Evolutionary conservation across 495 filamentous ascomycete genomes (phyloP).

Genomic region (Tetracladium setigerum): DNA sequence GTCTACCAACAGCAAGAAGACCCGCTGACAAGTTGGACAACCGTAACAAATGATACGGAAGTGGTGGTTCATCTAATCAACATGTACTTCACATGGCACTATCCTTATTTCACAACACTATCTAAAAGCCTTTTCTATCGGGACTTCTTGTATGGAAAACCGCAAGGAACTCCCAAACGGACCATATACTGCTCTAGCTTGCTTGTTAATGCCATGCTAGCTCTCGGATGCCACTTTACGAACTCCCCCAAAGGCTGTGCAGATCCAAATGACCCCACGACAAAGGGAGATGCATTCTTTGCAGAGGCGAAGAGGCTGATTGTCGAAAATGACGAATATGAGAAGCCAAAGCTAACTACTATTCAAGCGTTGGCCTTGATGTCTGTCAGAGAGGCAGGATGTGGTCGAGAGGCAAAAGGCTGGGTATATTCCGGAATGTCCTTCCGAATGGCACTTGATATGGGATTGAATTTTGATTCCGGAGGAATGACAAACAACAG

Average conservation of each 20-base stretch:
- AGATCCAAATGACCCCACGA: conserved; percentile 63
- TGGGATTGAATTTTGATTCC: conserved; percentile 86
- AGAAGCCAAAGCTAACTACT: conserved; percentile 82
- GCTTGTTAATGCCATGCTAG: conserved; percentile 93
- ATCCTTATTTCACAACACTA: conserved; percentile 90
- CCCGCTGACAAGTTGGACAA: conserved; percentile 77
- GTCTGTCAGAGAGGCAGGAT: conserved; percentile 95
- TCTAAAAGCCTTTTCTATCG: conserved; percentile 84
- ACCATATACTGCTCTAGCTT: conserved; percentile 80
- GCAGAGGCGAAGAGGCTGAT: conserved; percentile 88
- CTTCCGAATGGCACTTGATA: conserved; percentile 95
- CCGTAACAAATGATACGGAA: conserved; percentile 70
- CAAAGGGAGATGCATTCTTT: conserved; percentile 95
- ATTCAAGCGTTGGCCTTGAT: conserved; percentile 92
- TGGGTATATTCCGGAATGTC: conserved; percentile 99
- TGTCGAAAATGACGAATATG: conserved; percentile 86
- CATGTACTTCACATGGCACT: conserved; percentile 99
- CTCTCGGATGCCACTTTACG: conserved; percentile 95
- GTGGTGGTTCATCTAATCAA: conserved; percentile 83
- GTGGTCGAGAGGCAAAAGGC: conserved; percentile 87
- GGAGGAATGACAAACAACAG: conserved; percentile 48
- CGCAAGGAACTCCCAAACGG: conserved; percentile 30
- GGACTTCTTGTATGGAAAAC: conserved; percentile 67
- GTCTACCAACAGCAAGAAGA: conserved; percentile 45
- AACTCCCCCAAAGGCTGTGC: conserved; percentile 61